Conservation (phyloP, 2,329 filamentous ascomycete genomes). For the Penicillium sp. region DNA sequence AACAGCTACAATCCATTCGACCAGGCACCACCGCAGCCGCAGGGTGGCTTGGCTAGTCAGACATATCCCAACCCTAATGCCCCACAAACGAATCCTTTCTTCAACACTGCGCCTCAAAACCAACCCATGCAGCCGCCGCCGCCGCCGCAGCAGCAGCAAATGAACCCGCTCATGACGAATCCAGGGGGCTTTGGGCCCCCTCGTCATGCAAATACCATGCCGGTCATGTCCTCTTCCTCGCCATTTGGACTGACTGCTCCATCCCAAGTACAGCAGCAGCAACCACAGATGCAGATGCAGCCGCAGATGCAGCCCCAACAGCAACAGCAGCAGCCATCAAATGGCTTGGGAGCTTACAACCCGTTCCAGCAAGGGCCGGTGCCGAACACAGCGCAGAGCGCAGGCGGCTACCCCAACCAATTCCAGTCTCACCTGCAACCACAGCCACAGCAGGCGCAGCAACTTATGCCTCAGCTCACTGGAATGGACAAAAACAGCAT, state of each 20-base stretch:
- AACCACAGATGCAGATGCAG: neutral
- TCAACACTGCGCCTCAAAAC: conserved; percentile 27
- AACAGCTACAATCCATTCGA: conserved; percentile 45
- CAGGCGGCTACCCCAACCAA: conserved; percentile 24
- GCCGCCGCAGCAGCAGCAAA: conserved; percentile 23
- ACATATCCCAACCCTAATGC: conserved; percentile 24
- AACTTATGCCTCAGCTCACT: conserved; percentile 40
- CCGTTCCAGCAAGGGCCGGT: conserved; percentile 33
- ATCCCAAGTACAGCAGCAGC: conserved; percentile 28
- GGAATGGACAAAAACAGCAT: conserved; percentile 48
- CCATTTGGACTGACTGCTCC: conserved; percentile 29
- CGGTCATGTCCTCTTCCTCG: conserved; percentile 31
- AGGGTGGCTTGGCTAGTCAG: conserved; percentile 25
- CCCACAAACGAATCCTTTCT: conserved; percentile 38
- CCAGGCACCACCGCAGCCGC: conserved; percentile 32
- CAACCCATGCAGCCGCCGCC: conserved; percentile 23
- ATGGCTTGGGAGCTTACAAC: conserved; percentile 28
- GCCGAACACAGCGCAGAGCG: conserved; percentile 24
- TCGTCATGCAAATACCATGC: conserved; percentile 42
- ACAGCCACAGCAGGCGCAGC: conserved; percentile 24
- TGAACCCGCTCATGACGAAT: conserved; percentile 7
- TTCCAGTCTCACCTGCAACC: conserved; percentile 22
- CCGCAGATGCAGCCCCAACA: conserved; percentile 15
- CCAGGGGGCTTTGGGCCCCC: conserved; percentile 2
- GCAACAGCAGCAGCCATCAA: conserved; percentile 19